Conservation (phyloP, 257 asterid genomes). For the Schizonepeta tenuifolia region DNA sequence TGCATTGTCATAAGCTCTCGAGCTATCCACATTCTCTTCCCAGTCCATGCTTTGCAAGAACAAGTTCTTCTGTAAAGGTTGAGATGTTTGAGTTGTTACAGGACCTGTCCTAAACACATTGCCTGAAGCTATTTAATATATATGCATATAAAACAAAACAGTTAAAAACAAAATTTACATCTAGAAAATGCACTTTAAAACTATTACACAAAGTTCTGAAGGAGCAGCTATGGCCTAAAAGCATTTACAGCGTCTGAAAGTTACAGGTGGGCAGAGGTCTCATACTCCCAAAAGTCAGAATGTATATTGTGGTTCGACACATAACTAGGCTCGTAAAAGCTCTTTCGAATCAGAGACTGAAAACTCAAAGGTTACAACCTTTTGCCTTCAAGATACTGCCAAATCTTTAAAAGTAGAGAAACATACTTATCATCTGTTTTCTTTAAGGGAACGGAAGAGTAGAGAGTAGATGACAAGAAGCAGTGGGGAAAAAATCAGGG, state of each 20-base stretch:
- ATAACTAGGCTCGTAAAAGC: not conserved
- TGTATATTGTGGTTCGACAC: not conserved
- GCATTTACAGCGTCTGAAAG: slow-evolving; percentile 6
- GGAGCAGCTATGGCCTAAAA: slow-evolving; percentile 14
- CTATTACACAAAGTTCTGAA: not conserved
- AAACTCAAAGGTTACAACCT: slow-evolving; percentile 1
- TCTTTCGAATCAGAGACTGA: not conserved
- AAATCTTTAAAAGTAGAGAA: no score
- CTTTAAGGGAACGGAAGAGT: not conserved
- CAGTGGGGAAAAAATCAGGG: no score
- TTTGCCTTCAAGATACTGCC: not conserved
- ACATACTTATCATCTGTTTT: not conserved
- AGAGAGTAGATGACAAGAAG: no score
- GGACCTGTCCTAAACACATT: slow-evolving; percentile 77
- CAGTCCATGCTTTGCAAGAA: slow-evolving; percentile 78
- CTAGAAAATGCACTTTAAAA: not conserved
- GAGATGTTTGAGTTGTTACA: slow-evolving; percentile 65
- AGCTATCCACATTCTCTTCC: slow-evolving; percentile 50
- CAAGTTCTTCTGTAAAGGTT: slow-evolving; percentile 72
- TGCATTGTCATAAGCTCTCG: slow-evolving; percentile 36
- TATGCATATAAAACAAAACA: slow-evolving; percentile 21
- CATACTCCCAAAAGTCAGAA: not conserved
- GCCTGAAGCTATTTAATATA: slow-evolving; percentile 44
- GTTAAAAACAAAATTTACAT: slow-evolving; percentile 13
- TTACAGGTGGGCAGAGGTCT: not conserved